A percentile compares a stretch with the other conserved stretches of the same genome.
These are phyloP conservation scores for Suillus tomentosus DNA, from an alignment of 768 basidiomycete genomes.

Conservation along the genomic window DNA sequence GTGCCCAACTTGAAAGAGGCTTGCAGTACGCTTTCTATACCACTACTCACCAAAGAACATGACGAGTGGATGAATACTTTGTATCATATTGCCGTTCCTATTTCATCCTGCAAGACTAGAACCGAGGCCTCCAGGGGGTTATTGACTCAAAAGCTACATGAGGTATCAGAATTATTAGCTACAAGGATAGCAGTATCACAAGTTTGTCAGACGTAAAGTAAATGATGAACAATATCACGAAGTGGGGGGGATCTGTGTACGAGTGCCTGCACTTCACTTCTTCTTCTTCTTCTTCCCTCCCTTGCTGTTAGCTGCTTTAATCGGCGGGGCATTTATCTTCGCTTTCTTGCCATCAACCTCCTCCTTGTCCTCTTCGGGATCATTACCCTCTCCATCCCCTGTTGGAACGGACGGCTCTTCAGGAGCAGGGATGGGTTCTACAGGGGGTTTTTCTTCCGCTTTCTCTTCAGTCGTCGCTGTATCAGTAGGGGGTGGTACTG, in stretches of 20 bases:
- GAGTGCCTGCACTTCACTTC: slow-evolving; percentile 13
- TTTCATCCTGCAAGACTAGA: background rate
- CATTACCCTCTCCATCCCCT: slow-evolving; percentile 8
- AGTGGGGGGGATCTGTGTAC: background rate
- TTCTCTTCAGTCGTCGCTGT: slow-evolving; percentile 3
- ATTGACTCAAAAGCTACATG: background rate
- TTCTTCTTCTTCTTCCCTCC: slow-evolving; percentile 17
- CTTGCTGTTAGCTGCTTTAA: slow-evolving; percentile 9
- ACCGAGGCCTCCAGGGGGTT: background rate
- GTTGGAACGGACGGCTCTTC: slow-evolving; percentile 5
- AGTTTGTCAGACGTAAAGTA: slow-evolving; percentile 2
- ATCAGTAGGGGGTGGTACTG: background rate
- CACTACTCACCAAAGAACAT: background rate
- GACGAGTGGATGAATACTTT: background rate
- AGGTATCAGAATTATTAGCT: background rate
- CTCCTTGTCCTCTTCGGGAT: slow-evolving; percentile 10
- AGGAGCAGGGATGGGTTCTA: slow-evolving; percentile 2
- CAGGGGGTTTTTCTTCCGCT: background rate
- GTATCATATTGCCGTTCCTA: background rate
- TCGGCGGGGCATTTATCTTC: background rate
- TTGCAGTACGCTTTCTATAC: background rate
- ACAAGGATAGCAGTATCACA: slow-evolving; percentile 2
- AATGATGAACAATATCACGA: slow-evolving; percentile 1
- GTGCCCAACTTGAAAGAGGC: too few species aligned
- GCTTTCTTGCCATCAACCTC: slow-evolving; percentile 4